Base-by-base conservation (phyloP, 305 asterid genomes). In the Rubia peregrina region DNA sequence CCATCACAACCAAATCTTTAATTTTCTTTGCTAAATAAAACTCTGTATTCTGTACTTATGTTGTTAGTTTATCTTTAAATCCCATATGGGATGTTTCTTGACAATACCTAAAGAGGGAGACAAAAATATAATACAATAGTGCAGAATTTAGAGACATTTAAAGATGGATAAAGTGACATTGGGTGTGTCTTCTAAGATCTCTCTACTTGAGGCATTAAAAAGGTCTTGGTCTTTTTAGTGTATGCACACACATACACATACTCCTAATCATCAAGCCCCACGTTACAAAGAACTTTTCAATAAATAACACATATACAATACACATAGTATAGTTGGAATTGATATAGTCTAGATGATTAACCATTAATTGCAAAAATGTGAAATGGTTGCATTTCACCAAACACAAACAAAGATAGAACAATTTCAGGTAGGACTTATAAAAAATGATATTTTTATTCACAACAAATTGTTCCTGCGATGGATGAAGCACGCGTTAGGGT, bases 1-100 rank as follows among this genome's bases (percentile, higher is more conserved):
- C 72, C 77, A 82, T 75, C 84, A 81, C 87, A 70, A 84, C 84
- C 86, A 79, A 76, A 75, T 59, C 60, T 76, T 76, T 79, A 64
- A 76, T 6, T 72, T 59, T 75, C 10, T 36, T 73, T 74, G 72
- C 69, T 53, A 53, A 53, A 65, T 68, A 68, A 41, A 73, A 79
- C 76, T 71, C 65, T 73, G 61, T 60, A 46, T 68, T 66, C 65
- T 73, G 53, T 60, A 67, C 76, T 60, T 61, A 22, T 72, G 69
- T 43, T 72, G 70, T 66, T 38, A 70, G 33, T 76, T 66, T 71
- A 61, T 69, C 70, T 48, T 65, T 10, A 61, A 53, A 66, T 69
- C 51, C 42, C 79, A 82, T 71, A 64, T 69, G 74, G 66, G 66
- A 62, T 75, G 74, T 69, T 75, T 63, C 71, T 69, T 69, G 67